Conservation (phyloP, 106 monocot genomes). For the Dactylorhiza incarnata region DNA sequence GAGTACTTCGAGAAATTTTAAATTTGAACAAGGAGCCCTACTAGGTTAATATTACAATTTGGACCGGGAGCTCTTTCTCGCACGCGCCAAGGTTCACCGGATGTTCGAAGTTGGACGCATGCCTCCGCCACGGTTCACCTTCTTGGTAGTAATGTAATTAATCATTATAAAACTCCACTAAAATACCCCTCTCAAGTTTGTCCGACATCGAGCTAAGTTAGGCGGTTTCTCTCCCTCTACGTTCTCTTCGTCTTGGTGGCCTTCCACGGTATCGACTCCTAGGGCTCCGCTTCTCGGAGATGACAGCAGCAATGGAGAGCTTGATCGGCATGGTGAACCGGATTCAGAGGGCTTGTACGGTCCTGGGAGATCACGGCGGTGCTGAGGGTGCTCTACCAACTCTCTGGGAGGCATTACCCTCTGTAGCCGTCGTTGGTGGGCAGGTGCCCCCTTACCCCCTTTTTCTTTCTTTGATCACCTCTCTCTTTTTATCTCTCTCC, state of each 20-base stretch:
- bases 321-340: conserved; percentile 70
- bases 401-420: conserved; percentile 68
- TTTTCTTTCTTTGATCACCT: not conserved
- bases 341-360: conserved; percentile 76
- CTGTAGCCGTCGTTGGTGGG: conserved; percentile 80
- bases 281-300: conserved; percentile 8
- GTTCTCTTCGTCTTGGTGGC: not conserved
- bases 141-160: no score
- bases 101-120: no score
- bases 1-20: no score
- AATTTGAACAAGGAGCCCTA: no score
- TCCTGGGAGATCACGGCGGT: conserved; percentile 67
- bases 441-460: conserved; percentile 24
- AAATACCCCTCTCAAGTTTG: no score
- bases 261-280: not conserved
- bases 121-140: no score
- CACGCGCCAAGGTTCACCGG: no score
- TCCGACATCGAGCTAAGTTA: not conserved
- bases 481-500: not conserved
- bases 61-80: no score
- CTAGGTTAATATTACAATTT: no score
- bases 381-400: conserved; percentile 33
- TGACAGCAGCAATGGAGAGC: conserved; percentile 84
- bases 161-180: no score
- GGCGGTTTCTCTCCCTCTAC: not conserved